phyloP scores from a whole-genome alignment of 306 rosid genomes.

The Trifolium subterraneum region DNA sequence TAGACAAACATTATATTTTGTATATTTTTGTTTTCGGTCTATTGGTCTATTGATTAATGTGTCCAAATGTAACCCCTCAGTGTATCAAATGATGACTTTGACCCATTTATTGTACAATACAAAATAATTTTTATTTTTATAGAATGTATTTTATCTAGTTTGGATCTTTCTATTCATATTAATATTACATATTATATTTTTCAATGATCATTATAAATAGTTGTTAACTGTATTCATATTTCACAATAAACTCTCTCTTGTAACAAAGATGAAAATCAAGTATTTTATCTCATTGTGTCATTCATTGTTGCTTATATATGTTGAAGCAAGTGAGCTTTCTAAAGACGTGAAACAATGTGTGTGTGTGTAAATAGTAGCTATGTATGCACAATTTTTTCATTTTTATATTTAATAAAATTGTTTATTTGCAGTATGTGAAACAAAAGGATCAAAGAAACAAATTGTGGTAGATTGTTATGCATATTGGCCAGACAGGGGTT shows the following conservation, averaged over 20 bases:
- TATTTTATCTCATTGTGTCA: background rate
- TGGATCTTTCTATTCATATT: too few relatives aligned
- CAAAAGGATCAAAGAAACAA: background rate
- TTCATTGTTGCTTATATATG: background rate
- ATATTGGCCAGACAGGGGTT: too few relatives aligned
- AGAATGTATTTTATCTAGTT: too few relatives aligned
- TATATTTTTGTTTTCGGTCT: too few relatives aligned
- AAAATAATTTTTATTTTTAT: too few relatives aligned
- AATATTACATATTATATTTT: background rate
- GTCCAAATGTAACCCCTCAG: too few relatives aligned
- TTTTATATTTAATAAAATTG: background rate
- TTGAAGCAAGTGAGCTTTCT: background rate
- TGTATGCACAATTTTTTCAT: too few relatives aligned
- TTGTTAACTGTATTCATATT: background rate
- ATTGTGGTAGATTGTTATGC: background rate
- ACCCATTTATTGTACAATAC: too few relatives aligned
- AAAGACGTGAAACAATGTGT: background rate
- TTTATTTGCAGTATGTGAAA: background rate
- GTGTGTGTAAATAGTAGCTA: background rate
- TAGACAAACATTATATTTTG: too few relatives aligned
- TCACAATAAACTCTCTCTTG: background rate
- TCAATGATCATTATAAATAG: slow-evolving; percentile 31
- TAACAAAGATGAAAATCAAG: slow-evolving; percentile 34
- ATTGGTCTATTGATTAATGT: too few relatives aligned
- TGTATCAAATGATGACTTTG: too few relatives aligned